Evolutionary conservation across 139 green algal species (phyloP), one percentile per base, ranked within the genome.

Genomic region (Chlorella sp.): DNA sequence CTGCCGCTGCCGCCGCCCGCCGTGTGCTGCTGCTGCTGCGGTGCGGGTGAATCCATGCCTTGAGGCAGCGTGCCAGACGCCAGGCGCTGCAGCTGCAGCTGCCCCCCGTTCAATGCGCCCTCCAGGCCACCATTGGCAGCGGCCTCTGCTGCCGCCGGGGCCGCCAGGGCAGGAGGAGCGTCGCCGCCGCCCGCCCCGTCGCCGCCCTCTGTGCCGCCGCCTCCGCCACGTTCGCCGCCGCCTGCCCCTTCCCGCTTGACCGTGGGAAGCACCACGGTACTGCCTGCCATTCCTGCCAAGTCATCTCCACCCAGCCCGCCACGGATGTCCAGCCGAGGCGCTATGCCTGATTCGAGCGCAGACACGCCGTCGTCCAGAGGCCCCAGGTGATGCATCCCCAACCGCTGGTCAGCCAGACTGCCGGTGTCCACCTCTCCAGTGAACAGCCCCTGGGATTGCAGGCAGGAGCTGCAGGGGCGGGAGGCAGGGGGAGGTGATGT

Each of bases 311-410:
- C 30, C 78, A 14, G 1, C 14, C 32, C 61, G 61, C 26, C 64
- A 42, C 68, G 24, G 39, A 28, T 1, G 66, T 3, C 39, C 7
- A 14, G 12, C 36, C 76, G 83, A 60, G 76, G 30, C 30, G 88
- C 89, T 16, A 77, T 87, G 0, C 79, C 88, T 28, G 92, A 90
- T 48, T 94, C 89, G 0, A 92, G 75, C 0, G 89, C 89, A 12
- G 89, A 92, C 81, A 79, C 85, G 22, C 89, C 85, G 61, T 81
- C 89, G 37, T 90, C 78, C 24, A 42, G 37, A 37, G 57, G 4
- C 0, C 60, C 40, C 37, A 90, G 94, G 22, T 92, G 93, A 36
- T 94, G 88, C 64, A 97, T 89, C 3, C 95, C 95, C 15, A 94
- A 26, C 37, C 83, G 36, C 83, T 88, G 83, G 83, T 88, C 82